Percentiles rank a stretch among this genome's conserved stretches.
phyloP scores from a whole-genome alignment of 495 filamentous ascomycete genomes.

The Sporormia fimetaria region DNA sequence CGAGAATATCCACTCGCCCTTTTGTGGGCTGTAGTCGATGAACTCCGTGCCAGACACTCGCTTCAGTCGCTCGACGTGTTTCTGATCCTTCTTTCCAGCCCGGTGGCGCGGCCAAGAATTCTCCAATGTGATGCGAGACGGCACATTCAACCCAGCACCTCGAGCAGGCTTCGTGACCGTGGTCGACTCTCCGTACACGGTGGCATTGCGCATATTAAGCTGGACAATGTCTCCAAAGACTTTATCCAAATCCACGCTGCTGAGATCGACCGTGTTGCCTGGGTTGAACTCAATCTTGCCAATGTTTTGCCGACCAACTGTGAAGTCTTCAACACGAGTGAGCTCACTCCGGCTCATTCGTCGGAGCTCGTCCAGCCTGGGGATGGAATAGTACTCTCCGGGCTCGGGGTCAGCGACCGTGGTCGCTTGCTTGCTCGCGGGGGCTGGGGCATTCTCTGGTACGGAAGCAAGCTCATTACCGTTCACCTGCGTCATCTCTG shows the following conservation, averaged over 20 bases:
- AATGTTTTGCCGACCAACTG: constrained; percentile 67
- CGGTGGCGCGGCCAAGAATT: constrained; percentile 79
- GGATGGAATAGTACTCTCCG: constrained; percentile 78
- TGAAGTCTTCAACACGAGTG: constrained; percentile 57
- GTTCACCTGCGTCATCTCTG: constrained; percentile 62
- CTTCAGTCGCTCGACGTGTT: constrained; percentile 72
- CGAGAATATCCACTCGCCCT: constrained; percentile 78
- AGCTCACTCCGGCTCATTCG: constrained; percentile 63
- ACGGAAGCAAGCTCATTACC: constrained; percentile 72
- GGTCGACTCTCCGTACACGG: constrained; percentile 62
- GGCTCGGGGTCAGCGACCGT: constrained; percentile 43
- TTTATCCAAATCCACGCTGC: constrained; percentile 54
- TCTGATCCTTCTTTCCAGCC: constrained; percentile 47
- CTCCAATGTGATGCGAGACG: constrained; percentile 69
- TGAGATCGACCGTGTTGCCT: constrained; percentile 54
- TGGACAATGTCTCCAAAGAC: constrained; percentile 63
- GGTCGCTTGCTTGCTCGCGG: constrained; percentile 9
- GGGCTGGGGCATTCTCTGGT: constrained; percentile 50
- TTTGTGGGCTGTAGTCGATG: constrained; percentile 60
- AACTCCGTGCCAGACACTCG: constrained; percentile 70
- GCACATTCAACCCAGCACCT: constrained; percentile 85
- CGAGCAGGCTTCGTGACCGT: constrained; percentile 57
- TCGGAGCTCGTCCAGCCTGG: constrained; percentile 55
- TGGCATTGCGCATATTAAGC: constrained; percentile 61
- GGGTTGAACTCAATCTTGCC: constrained; percentile 71